Conservation (phyloP, 2,329 filamentous ascomycete species). For the Aspergillus sojae region DNA sequence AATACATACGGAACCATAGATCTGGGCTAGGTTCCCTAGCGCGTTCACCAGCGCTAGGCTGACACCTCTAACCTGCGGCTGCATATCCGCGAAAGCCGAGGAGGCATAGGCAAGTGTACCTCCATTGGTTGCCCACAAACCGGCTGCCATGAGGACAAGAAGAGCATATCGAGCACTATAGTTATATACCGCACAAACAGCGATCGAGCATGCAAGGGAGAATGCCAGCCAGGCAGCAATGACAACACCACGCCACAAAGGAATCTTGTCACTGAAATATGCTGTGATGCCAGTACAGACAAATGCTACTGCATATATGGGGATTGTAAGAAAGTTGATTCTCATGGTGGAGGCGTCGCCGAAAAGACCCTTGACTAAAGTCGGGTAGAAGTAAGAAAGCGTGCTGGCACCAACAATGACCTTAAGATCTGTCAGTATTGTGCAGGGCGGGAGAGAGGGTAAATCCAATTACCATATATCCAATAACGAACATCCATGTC, state of each 20-base stretch:
- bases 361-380: conserved; percentile 29
- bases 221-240: conserved; percentile 53
- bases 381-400: conserved; percentile 36
- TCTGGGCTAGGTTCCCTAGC: conserved; percentile 58
- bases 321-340: conserved; percentile 39
- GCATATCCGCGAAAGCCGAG: conserved; percentile 54
- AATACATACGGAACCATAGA: conserved; percentile 50
- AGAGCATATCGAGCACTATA: conserved; percentile 58
- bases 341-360: conserved; percentile 29
- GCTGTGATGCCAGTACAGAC: conserved; percentile 52
- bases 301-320: conserved; percentile 58
- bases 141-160: conserved; percentile 59
- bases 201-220: conserved; percentile 41
- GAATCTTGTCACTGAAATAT: conserved; percentile 52
- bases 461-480: conserved; percentile 38
- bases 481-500: conserved; percentile 45
- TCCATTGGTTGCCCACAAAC: conserved; percentile 58
- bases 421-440: conserved; percentile 5
- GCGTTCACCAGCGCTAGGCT: conserved; percentile 57
- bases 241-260: conserved; percentile 51
- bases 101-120: conserved; percentile 56
- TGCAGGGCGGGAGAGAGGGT: too few relatives aligned
- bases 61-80: conserved; percentile 55
- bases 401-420: conserved; percentile 42
- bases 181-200: conserved; percentile 52